Evolutionary conservation across 202 grass and related monocot species (phyloP).

Genomic region (Saccharum hybrid): DNA sequence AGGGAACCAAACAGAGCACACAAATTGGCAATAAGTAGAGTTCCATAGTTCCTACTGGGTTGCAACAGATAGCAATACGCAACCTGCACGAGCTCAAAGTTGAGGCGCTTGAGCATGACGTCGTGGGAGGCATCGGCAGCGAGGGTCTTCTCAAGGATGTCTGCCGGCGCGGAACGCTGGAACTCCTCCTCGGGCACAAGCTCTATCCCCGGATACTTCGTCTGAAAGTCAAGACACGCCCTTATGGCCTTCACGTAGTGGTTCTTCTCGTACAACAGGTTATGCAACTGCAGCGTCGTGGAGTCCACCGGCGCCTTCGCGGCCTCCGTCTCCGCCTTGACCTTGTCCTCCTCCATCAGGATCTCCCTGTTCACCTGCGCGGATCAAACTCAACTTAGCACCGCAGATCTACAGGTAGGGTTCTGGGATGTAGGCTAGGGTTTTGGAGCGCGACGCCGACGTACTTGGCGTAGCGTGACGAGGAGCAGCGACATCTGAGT

Average conservation of each 20-base stretch:
- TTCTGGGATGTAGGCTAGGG: conserved; percentile 1
- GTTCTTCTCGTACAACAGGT: conserved; percentile 97
- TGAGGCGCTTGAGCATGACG: conserved; percentile 96
- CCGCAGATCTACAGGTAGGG: conserved; percentile 41
- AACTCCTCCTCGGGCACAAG: conserved; percentile 93
- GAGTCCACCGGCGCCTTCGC: conserved; percentile 94
- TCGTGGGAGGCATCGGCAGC: conserved; percentile 70
- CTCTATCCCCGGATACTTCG: conserved; percentile 87
- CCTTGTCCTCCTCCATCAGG: conserved; percentile 86
- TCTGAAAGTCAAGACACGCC: conserved; percentile 80
- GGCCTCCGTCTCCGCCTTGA: conserved; percentile 77
- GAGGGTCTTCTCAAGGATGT: conserved; percentile 75
- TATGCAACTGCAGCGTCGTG: conserved; percentile 86
- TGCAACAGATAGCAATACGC: conserved; percentile 23
- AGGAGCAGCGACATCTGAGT: conserved; percentile 97
- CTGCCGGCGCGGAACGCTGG: conserved; percentile 54
- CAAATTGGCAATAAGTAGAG: neutral
- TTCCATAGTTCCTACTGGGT: neutral
- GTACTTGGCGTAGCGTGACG: conserved; percentile 79
- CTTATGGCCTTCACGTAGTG: conserved; percentile 97
- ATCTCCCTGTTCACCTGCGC: conserved; percentile 84
- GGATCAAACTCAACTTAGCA: conserved; percentile 4
- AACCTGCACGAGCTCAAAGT: conserved; percentile 93
- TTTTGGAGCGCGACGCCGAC: neutral
- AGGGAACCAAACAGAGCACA: conserved; percentile 1